Conservation (phyloP, 176 grass and related monocot species). For the Melocanna baccifera region DNA sequence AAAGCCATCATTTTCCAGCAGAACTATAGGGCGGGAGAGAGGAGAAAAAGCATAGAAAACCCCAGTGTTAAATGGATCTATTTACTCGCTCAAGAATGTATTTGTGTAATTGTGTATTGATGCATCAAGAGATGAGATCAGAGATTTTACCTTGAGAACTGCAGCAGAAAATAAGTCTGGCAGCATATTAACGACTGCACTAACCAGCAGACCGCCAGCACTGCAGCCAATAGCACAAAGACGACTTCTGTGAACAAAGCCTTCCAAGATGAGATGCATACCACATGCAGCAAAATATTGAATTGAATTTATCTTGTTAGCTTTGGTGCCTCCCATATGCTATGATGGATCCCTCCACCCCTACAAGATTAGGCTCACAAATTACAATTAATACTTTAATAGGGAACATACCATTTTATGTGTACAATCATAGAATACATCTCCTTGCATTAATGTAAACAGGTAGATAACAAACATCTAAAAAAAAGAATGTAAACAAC, state of each 20-base stretch:
- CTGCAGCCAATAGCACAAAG: constrained; percentile 83
- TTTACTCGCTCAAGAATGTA: not conserved
- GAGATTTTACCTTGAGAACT: constrained; percentile 72
- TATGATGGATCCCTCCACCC: constrained; percentile 65
- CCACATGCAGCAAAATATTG: constrained; percentile 77
- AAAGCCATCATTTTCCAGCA: not conserved
- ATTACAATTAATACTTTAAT: constrained; percentile 30
- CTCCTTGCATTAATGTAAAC: not conserved
- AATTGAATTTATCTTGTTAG: constrained; percentile 81
- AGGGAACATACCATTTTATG: constrained; percentile 5
- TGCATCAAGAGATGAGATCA: not conserved
- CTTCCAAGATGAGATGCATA: constrained; percentile 72
- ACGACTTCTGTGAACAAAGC: constrained; percentile 72
- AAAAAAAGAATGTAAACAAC: not conserved
- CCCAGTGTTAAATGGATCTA: not conserved
- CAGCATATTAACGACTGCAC: constrained; percentile 66
- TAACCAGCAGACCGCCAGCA: constrained; percentile 80
- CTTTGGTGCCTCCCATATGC: constrained; percentile 76
- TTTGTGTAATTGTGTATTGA: not conserved
- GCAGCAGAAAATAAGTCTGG: constrained; percentile 85
- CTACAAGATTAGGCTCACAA: constrained; percentile 47
- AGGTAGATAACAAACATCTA: not conserved
- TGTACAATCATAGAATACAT: not conserved
- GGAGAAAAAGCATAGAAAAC: not conserved
- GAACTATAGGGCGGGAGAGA: not conserved